These are phyloP conservation scores for Rhynchosporium agropyri DNA, from an alignment of 2,329 filamentous ascomycete species.

Conservation along the genomic window DNA sequence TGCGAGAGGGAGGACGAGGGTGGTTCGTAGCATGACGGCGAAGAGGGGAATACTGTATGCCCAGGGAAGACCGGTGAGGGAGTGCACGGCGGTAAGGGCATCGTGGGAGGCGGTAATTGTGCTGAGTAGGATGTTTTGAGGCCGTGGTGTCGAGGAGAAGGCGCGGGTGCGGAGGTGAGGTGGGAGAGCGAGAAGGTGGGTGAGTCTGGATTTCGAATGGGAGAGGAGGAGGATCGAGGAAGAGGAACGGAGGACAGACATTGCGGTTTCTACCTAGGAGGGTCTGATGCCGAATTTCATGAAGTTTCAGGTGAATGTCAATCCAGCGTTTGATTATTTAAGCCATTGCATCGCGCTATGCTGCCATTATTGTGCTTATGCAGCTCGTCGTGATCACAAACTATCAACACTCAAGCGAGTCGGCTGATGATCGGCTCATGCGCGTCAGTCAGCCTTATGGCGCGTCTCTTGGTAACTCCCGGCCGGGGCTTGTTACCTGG, in stretches of 20 bases:
- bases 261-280: not conserved
- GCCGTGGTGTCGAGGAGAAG: slow-evolving; percentile 53
- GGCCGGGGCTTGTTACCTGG: too few species aligned
- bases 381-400: slow-evolving; percentile 1
- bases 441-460: not conserved
- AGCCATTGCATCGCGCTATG: not conserved
- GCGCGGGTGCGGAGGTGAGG: slow-evolving; percentile 46
- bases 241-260: slow-evolving; percentile 6
- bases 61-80: slow-evolving; percentile 54
- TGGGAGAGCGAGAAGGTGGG: slow-evolving; percentile 32
- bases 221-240: slow-evolving; percentile 10
- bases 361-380: slow-evolving; percentile 4
- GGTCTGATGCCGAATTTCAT: not conserved
- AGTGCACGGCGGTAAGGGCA: slow-evolving; percentile 54
- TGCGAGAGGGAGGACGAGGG: slow-evolving; percentile 51
- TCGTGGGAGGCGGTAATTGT: slow-evolving; percentile 47
- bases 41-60: slow-evolving; percentile 55
- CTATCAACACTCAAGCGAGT: slow-evolving; percentile 8
- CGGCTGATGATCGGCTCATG: slow-evolving; percentile 6
- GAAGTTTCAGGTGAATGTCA: not conserved
- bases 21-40: slow-evolving; percentile 53
- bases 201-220: not conserved
- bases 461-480: too few species aligned
- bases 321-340: not conserved
- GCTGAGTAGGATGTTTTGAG: slow-evolving; percentile 45